A percentile compares a stretch with the other conserved stretches of the same genome.
These are phyloP conservation scores for Starmera amethionina DNA, from an alignment of 805 yeast species.

Conservation along the genomic window DNA sequence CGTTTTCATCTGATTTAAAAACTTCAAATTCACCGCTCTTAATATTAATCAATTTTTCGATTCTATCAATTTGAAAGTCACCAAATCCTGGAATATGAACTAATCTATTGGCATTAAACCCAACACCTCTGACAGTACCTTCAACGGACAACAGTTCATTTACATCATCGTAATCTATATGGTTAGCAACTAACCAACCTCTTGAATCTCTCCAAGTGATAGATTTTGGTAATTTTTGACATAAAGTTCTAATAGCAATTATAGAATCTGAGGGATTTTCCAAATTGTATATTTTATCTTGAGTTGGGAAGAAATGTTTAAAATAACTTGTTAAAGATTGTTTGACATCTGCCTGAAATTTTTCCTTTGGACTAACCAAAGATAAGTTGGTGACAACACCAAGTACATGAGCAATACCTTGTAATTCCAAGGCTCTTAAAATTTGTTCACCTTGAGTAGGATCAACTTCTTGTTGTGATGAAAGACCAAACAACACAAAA, in stretches of 20 bases:
- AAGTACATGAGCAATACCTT: slow-evolving; percentile 78
- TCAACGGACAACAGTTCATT: slow-evolving; percentile 46
- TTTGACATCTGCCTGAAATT: slow-evolving; percentile 62
- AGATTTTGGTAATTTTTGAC: slow-evolving; percentile 81
- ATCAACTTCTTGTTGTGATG: slow-evolving; percentile 80
- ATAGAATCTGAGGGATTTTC: slow-evolving; percentile 61
- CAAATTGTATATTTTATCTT: slow-evolving; percentile 65
- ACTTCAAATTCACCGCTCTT: slow-evolving; percentile 18
- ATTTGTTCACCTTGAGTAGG: slow-evolving; percentile 77
- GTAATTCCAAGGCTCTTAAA: slow-evolving; percentile 78
- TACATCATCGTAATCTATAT: slow-evolving; percentile 30
- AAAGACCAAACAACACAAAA: slow-evolving; percentile 80
- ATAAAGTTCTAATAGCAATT: slow-evolving; percentile 62
- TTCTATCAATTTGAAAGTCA: slow-evolving; percentile 66
- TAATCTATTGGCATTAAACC: slow-evolving; percentile 66
- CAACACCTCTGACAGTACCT: slow-evolving; percentile 83
- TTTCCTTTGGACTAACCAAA: slow-evolving; percentile 57
- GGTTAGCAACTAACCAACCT: slow-evolving; percentile 77
- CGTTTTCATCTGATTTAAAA: slow-evolving; percentile 29
- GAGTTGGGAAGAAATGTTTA: slow-evolving; percentile 70
- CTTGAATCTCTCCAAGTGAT: slow-evolving; percentile 91
- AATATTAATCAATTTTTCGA: slow-evolving; percentile 37
- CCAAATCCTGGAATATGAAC: slow-evolving; percentile 88
- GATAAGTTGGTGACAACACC: slow-evolving; percentile 74
- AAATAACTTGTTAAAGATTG: slow-evolving; percentile 58